Evolutionary conservation across 306 rosid genomes (phyloP).

Genomic region (Sindora glabra): DNA sequence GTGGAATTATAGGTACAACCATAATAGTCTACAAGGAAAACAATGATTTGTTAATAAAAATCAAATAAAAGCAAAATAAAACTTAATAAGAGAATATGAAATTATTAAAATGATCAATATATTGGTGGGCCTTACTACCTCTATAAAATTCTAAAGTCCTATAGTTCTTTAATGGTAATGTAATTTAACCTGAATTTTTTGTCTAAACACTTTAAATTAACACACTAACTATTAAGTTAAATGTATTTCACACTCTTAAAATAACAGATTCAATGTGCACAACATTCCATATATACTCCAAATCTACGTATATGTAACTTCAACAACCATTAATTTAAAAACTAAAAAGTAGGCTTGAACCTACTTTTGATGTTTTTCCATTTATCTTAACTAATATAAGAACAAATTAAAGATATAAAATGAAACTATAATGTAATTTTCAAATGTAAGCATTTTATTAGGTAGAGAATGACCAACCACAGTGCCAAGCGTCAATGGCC

Average conservation of each 20-base stretch:
- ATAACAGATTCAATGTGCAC: background rate
- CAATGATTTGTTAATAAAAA: too few species aligned
- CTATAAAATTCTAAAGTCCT: too few species aligned
- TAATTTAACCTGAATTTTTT: background rate
- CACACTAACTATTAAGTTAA: background rate
- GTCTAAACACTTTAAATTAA: background rate
- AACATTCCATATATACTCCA: background rate
- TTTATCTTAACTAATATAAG: too few species aligned
- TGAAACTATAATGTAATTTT: constrained; percentile 32
- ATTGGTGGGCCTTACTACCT: too few species aligned
- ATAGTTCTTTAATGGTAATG: too few species aligned
- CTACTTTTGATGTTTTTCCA: background rate
- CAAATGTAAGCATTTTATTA: constrained; percentile 52
- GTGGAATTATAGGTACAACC: too few species aligned
- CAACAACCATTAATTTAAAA: too few species aligned
- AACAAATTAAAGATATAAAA: constrained; percentile 2
- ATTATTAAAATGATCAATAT: too few species aligned
- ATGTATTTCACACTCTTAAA: background rate
- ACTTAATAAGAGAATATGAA: too few species aligned
- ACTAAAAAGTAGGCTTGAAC: background rate
- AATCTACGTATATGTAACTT: background rate
- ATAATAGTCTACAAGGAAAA: too few species aligned
- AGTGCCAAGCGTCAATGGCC: constrained; percentile 68
- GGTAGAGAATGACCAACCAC: constrained; percentile 62
- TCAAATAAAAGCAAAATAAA: too few species aligned